Evolutionary conservation across 208 protist species (phyloP), one percentile per base, ranked within the genome.

Genomic region (Tetramitus jugosus): DNA sequence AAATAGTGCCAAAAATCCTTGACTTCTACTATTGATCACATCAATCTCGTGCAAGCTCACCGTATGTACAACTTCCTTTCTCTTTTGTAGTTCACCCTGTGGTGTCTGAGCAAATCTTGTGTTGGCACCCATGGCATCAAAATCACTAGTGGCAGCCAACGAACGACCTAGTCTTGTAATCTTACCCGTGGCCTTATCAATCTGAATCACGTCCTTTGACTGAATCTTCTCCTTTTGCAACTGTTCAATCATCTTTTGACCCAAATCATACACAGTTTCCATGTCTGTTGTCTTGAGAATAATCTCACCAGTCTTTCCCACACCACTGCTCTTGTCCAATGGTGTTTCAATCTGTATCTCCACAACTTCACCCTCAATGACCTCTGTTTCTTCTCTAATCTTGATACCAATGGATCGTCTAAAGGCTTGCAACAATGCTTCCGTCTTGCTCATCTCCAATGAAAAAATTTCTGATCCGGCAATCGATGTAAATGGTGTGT

Each of bases 221-320:
- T 91, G 85, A 31, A 99, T 92, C 87, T 99, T 99, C 84, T 99
- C 97, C 84, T 98, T 99, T 69, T 92, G 91, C 40, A 99, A 87
- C 67, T 91, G 88, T 39, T 99, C 98, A 82, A 99, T 99, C 97
- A 99, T 99, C 86, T 99, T 99, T 65, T 91, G 84, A n/a, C 98
- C 98, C 10, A 99, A 88, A 82, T 99, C 98, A 87, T 98, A 99
- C 20, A 97, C 90, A 1, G 97, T 98, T 85, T 99, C 98, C 98
- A 99, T 99, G 76, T 99, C 98, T 7, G 97, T 99, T 35, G 98
- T 99, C 87, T 99, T 99, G 1, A 99, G 86, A 42, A 96, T 98
- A n/a, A 99, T 87, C 83, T 98, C 95, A 52, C 98, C 98, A 37
- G 91, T 95, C 80, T 97, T 97, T 20, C 64, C 85, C 6, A 79